These are phyloP conservation scores for Cytospora piceicola DNA, from an alignment of 2,329 filamentous ascomycete species.

Conservation along the genomic window DNA sequence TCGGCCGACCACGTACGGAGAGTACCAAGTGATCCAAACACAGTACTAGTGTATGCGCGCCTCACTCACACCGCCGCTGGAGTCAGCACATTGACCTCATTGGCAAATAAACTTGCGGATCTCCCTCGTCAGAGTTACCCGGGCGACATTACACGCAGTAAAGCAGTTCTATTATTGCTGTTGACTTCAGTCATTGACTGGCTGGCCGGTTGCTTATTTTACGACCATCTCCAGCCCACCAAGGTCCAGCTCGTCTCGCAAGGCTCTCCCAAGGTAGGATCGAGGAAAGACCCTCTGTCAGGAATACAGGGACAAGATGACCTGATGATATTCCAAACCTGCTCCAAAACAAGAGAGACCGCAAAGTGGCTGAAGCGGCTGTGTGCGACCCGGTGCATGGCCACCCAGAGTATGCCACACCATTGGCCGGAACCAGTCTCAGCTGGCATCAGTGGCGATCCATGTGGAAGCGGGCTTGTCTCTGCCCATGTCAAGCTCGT, in stretches of 20 bases:
- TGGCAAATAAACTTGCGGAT: background rate
- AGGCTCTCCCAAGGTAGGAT: background rate
- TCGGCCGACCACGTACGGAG: no score
- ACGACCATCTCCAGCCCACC: background rate
- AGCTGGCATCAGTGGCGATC: slow-evolving; percentile 19
- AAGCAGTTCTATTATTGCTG: background rate
- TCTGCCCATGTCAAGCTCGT: background rate
- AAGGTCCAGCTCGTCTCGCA: background rate
- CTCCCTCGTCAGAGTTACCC: background rate
- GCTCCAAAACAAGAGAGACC: background rate
- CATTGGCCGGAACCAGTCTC: slow-evolving; percentile 13
- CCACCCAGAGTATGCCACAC: background rate
- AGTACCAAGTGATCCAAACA: background rate
- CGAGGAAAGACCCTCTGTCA: background rate
- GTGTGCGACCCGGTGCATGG: slow-evolving; percentile 10
- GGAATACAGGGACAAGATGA: background rate
- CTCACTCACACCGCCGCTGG: slow-evolving; percentile 13
- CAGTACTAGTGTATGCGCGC: slow-evolving; percentile 1
- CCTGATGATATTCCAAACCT: background rate
- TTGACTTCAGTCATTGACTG: background rate
- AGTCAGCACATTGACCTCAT: slow-evolving; percentile 15
- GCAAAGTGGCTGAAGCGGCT: slow-evolving; percentile 20
- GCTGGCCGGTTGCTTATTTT: background rate
- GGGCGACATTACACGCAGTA: background rate
- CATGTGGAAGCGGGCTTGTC: background rate